A percentile compares a stretch with the other conserved stretches of the same genome.
Conservation (phyloP, 2,329 filamentous ascomycete species). For the Dactylellina parvicollis region DNA sequence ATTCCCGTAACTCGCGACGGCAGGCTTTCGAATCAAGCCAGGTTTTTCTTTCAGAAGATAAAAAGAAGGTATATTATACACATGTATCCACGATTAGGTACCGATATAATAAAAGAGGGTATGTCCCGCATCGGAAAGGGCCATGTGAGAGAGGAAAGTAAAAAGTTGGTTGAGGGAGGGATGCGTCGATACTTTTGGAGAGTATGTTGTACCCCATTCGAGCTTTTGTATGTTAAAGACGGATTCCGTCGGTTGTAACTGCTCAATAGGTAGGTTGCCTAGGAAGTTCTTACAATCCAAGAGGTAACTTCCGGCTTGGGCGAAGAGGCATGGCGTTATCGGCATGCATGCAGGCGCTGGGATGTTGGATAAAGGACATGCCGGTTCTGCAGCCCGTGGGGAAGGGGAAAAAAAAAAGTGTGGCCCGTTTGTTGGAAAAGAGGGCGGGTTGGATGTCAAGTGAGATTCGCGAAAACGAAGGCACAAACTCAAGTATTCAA, state of each 20-base stretch:
- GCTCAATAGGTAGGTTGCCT: constrained; percentile 14
- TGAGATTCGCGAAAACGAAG: neutral
- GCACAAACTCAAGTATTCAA: constrained; percentile 10
- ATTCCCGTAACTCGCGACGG: constrained; percentile 1
- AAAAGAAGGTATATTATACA: neutral
- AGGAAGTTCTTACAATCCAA: constrained; percentile 4
- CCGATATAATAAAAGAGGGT: neutral
- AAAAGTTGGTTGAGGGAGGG: constrained; percentile 7
- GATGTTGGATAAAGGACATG: constrained; percentile 53
- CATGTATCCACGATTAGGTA: neutral
- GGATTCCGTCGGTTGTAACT: constrained; percentile 33
- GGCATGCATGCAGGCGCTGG: constrained; percentile 49
- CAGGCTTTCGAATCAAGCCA: neutral
- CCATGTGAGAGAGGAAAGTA: constrained; percentile 2
- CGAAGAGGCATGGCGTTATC: constrained; percentile 52
- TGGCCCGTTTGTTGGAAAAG: neutral
- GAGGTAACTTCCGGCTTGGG: constrained; percentile 45
- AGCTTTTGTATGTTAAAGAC: neutral
- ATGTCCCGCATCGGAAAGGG: neutral
- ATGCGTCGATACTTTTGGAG: neutral
- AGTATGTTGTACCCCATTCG: too few relatives aligned
- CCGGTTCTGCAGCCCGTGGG: constrained; percentile 35
- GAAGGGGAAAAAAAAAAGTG: too few relatives aligned
- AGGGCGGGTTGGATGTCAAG: constrained; percentile 13
- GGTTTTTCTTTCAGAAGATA: neutral